Evolutionary conservation across 352 stramenopile genomes (phyloP), one percentile per base, ranked within the genome.

Genomic region (Phytophthora multivora): DNA sequence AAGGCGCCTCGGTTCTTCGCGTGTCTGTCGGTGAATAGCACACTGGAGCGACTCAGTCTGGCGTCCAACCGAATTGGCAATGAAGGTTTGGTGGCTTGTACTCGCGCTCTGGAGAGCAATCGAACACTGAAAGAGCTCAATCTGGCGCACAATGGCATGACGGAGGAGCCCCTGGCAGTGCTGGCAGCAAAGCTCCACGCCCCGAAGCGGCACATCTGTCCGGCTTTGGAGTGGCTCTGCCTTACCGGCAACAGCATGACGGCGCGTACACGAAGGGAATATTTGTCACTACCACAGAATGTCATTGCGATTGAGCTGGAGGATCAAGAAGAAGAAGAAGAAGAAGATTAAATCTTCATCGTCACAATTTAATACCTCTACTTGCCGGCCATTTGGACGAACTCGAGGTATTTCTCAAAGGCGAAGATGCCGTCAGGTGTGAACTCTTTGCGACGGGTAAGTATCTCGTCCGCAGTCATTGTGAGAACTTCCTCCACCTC

Each of bases 391-490:
- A 15, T 21, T 47, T 76, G 33, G 46, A 63, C 30, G 30, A 55
- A 38, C 23, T 72, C 39, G 31, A 95, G 59, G 50, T 93, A 95
- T 36, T 85, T 75, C 53, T 92, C 68, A 11, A 95, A 89, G 2
- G 86, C 84, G 48, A 85, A 76, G 49, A 95, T 89, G 57, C 86
- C 84, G 60, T 95, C 84, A 13, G 86, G 84, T 19, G 86, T 95
- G 62, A 95, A 93, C 55, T 91, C 78, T 38, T 51, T 40, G 16
- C 71, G 69, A 25, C 78, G 81, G 31, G 59, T 15, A 19, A 93
- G 58, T 40, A 95, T 91, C 60, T 95, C 86, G 33, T 86, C 70
- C 25, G 67, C 69, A 5, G 66, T 88, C 83, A 95, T 90, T 25
- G 77, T 68, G 8, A 92, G 69, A 43, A 93, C 85, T 45, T 93